These are phyloP conservation scores for Picea mariana DNA, from an alignment of 83 land plant genomes.

Conservation along the genomic window DNA sequence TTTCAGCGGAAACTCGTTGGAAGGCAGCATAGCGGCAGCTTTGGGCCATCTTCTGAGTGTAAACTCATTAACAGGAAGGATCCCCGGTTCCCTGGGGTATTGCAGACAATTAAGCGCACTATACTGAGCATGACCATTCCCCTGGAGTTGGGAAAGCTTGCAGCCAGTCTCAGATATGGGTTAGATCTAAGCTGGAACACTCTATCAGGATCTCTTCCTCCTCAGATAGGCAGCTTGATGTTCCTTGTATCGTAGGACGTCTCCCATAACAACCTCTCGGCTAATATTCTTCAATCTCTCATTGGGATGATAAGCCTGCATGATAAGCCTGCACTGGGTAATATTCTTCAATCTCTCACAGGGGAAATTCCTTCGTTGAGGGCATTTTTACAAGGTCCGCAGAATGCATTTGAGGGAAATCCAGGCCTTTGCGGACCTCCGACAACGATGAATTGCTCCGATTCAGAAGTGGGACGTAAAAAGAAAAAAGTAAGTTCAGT, in stretches of 20 bases:
- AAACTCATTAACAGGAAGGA: neutral
- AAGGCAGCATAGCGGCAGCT: too few species aligned
- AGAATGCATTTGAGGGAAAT: conserved; percentile 47
- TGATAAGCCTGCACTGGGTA: too few species aligned
- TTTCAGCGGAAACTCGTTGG: neutral
- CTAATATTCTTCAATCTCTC: conserved; percentile 31
- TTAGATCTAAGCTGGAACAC: conserved; percentile 57
- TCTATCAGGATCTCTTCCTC: conserved; percentile 51
- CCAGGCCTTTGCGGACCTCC: conserved; percentile 58
- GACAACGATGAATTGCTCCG: conserved; percentile 9
- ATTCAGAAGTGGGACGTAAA: neutral
- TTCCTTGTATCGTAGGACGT: conserved; percentile 20
- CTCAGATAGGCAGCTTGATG: conserved; percentile 26
- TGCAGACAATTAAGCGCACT: conserved; percentile 1
- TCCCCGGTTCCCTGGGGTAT: conserved; percentile 17
- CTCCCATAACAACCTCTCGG: conserved; percentile 39
- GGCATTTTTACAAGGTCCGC: conserved; percentile 27
- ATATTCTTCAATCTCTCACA: conserved; percentile 27
- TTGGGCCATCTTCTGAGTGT: too few species aligned
- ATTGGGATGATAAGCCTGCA: conserved; percentile 9
- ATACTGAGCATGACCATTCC: conserved; percentile 20
- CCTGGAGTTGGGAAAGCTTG: conserved; percentile 11
- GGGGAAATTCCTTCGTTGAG: conserved; percentile 40
- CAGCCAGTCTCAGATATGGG: neutral
- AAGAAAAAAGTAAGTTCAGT: too few species aligned